Base-by-base conservation (phyloP, 2,329 filamentous ascomycete genomes). In the Pseudocercospora crystallina region DNA sequence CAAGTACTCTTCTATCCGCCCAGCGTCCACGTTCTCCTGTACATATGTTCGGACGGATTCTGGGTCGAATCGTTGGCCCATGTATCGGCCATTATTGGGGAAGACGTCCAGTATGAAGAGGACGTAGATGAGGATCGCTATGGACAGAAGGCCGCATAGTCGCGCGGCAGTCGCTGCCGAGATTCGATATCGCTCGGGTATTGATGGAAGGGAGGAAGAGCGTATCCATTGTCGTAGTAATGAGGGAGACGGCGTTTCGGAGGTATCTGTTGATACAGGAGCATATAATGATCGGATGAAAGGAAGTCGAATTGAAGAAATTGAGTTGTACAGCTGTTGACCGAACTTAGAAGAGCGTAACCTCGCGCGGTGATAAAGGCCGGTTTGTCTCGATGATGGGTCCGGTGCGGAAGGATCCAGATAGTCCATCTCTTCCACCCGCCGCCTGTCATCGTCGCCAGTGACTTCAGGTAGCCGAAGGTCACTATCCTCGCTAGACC, bases 401-500 rank as follows among this genome's bases (percentile, higher is more conserved):
- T 62, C 61, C 12, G 55, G 49, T 31, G 43, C 51, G 17, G 54
- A 54, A 9, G 69, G 67, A 60, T 95, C 90, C 63, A 90, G 81
- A 36, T 95, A 82, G 61, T 95, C 90, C 80, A 95, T 84, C 79
- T 96, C 87, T 66, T 95, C 83, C 75, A 97, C 86, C 71, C 94
- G 89, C 59, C 86, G 81, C 56, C 89, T 84, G 69, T 69, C 73
- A 78, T 57, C 63, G 71, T 65, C 79, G 70, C 71, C 81, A 75
- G 67, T 71, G 43, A 75, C 76, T 54, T 80, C 82, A 41, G 74
- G 79, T 58, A 77, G 74, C 52, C 74, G 76, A 61, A 76, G 64
- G 51, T 75, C 73, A 55, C 60, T 72, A 53, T 80, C 84, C 58
- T 78, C 73, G 70, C 73, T 83, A 43, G 75, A 74, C 56, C 91